phyloP scores from a whole-genome alignment of 2,329 filamentous ascomycete genomes.

The Ascochyta fabae region DNA sequence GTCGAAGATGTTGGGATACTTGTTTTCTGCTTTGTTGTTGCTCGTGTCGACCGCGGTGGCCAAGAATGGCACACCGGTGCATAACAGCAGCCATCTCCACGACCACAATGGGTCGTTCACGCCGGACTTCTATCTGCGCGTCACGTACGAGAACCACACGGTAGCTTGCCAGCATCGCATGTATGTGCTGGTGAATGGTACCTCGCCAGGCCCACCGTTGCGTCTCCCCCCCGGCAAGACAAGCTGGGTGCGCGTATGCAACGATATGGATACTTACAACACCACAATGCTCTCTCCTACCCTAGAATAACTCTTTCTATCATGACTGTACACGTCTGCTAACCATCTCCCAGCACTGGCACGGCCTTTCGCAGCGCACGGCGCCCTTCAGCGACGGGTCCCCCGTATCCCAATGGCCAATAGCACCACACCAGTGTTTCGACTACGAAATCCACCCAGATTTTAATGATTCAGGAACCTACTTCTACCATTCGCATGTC shows the following conservation, averaged over 20 bases:
- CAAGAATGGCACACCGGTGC: neutral
- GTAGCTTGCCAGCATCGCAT: conserved; percentile 56
- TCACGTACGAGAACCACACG: conserved; percentile 52
- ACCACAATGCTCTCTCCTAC: conserved; percentile 55
- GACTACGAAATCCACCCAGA: conserved; percentile 69
- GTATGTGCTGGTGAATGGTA: conserved; percentile 61
- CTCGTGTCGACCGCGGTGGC: neutral
- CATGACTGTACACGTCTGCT: neutral
- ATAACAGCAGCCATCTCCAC: neutral
- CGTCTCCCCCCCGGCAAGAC: conserved; percentile 55
- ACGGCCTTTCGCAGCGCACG: conserved; percentile 65
- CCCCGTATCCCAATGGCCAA: conserved; percentile 70
- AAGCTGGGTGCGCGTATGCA: conserved; percentile 66
- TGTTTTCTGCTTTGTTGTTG: neutral
- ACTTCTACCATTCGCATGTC: conserved; percentile 73
- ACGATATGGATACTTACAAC: conserved; percentile 61
- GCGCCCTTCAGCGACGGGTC: conserved; percentile 71
- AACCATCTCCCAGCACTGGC: conserved; percentile 63
- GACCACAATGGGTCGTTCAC: conserved; percentile 33
- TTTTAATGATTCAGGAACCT: conserved; percentile 64
- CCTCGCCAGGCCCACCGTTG: conserved; percentile 59
- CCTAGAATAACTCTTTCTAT: too few relatives aligned
- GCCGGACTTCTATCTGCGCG: conserved; percentile 57
- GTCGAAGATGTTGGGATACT: neutral
- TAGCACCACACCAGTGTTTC: conserved; percentile 66